Percentiles rank a stretch among this genome's conserved stretches.
These are phyloP conservation scores for Aquilaria sinensis DNA, from an alignment of 345 rosid species.

Conservation along the genomic window DNA sequence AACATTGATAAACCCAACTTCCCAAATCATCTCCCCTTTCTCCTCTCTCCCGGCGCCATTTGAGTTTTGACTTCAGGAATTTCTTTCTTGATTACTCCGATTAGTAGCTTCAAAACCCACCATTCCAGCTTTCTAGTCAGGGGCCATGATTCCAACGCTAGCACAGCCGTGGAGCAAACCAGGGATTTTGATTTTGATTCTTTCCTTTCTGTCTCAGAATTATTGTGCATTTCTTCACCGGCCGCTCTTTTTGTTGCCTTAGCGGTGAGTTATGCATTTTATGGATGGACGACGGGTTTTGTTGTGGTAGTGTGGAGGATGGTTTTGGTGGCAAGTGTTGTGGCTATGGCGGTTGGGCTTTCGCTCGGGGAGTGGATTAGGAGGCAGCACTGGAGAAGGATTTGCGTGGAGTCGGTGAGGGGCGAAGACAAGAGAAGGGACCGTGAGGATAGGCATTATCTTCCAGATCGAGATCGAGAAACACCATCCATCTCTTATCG, in stretches of 20 bases:
- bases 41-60: slow-evolving; percentile 13
- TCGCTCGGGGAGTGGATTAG: slow-evolving; percentile 60
- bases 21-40: slow-evolving; percentile 13
- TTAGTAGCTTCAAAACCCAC: slow-evolving; percentile 13
- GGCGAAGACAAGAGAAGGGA: slow-evolving; percentile 19
- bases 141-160: slow-evolving; percentile 18
- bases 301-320: slow-evolving; percentile 47
- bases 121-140: slow-evolving; percentile 17
- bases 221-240: slow-evolving; percentile 53
- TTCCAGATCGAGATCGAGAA: too few species aligned
- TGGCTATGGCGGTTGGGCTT: slow-evolving; percentile 46
- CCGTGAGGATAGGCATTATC: too few species aligned
- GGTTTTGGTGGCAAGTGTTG: slow-evolving; percentile 47
- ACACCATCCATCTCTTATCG: too few species aligned
- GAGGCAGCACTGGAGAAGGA: slow-evolving; percentile 68
- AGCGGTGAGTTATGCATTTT: slow-evolving; percentile 39
- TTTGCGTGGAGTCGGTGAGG: slow-evolving; percentile 35
- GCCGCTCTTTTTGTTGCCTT: slow-evolving; percentile 38
- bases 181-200: slow-evolving; percentile 29
- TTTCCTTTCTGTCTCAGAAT: slow-evolving; percentile 48
- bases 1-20: too few species aligned
- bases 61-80: slow-evolving; percentile 2
- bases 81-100: slow-evolving; percentile 5
- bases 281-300: slow-evolving; percentile 21
- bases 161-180: slow-evolving; percentile 14